phyloP scores from a whole-genome alignment of 108 stramenopile genomes.

The Nannochloropsis salina region DNA sequence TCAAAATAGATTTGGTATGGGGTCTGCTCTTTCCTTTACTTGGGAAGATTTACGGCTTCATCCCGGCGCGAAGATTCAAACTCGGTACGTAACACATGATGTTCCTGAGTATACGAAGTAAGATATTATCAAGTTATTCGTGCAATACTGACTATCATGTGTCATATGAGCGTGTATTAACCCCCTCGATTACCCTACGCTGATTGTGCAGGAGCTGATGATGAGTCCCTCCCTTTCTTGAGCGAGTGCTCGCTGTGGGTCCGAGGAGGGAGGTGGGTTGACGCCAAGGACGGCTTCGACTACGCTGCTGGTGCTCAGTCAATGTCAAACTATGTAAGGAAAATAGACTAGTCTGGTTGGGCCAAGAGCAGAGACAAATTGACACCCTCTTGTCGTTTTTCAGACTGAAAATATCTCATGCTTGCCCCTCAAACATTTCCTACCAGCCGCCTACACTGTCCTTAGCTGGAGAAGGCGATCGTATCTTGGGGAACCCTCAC shows the following conservation, averaged over 20 bases:
- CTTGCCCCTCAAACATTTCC: neutral
- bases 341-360: neutral
- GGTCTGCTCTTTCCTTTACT: neutral
- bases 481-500: neutral
- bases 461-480: neutral
- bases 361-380: neutral
- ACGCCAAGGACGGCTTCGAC: neutral
- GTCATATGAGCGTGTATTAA: no score
- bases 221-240: neutral
- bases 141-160: no score
- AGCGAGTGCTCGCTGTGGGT: neutral
- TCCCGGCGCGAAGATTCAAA: neutral
- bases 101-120: no score
- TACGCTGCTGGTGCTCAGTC: neutral
- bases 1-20: neutral
- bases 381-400: neutral
- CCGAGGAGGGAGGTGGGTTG: neutral
- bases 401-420: neutral
- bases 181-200: no score
- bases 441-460: neutral
- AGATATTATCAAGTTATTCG: no score
- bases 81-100: neutral
- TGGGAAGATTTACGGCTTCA: conserved; percentile 10
- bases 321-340: neutral
- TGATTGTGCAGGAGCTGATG: neutral